phyloP scores from a whole-genome alignment of 306 rosid genomes.

The Acacia melanoxylon region DNA sequence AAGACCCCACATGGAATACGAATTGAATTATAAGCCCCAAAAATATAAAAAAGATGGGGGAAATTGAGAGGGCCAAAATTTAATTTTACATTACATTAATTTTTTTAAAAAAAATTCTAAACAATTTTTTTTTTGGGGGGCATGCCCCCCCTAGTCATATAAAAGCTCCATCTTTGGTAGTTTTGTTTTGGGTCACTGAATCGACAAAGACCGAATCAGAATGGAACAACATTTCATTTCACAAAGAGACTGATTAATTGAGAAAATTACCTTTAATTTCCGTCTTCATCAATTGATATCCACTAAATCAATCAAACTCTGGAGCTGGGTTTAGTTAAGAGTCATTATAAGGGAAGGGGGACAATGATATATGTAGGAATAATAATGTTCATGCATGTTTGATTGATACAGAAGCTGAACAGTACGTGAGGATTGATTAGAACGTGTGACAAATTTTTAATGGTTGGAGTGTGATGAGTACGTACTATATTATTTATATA shows the following conservation, averaged over 20 bases:
- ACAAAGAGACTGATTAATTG: not conserved
- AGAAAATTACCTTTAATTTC: too few relatives aligned
- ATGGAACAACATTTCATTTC: not conserved
- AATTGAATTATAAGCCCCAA: too few relatives aligned
- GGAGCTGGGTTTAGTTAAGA: not conserved
- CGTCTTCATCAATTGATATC: not conserved
- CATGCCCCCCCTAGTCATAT: too few relatives aligned
- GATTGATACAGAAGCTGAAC: conserved; percentile 21
- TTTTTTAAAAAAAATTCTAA: too few relatives aligned
- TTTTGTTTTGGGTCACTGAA: not conserved
- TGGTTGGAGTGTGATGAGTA: not conserved
- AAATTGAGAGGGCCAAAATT: too few relatives aligned
- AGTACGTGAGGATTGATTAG: conserved; percentile 9
- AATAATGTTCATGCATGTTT: not conserved
- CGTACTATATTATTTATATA: not conserved
- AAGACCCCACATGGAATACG: too few relatives aligned
- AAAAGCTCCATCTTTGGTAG: too few relatives aligned
- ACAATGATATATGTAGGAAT: conserved; percentile 25
- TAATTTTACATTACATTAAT: too few relatives aligned
- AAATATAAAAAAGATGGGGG: too few relatives aligned
- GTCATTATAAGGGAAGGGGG: not conserved
- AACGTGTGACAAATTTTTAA: not conserved
- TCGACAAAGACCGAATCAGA: not conserved
- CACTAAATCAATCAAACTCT: not conserved
- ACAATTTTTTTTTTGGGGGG: too few relatives aligned